Percentiles rank a stretch among this genome's conserved stretches.
Evolutionary conservation across 2,329 filamentous ascomycete species (phyloP).

Genomic region (Ceratocystis destructans): DNA sequence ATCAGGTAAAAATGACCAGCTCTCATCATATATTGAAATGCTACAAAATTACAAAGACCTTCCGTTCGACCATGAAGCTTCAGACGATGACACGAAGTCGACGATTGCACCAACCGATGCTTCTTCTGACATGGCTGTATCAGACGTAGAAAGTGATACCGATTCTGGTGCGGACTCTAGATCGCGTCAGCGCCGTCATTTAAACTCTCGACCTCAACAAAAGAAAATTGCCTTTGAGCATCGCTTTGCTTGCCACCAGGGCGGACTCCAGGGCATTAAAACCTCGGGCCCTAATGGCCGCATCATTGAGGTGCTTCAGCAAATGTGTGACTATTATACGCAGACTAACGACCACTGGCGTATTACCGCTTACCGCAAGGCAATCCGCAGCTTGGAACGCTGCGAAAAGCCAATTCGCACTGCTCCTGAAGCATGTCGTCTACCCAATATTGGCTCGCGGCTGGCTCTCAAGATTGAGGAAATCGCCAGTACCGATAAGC

Average conservation of each 20-base stretch:
- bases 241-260: constrained; percentile 41
- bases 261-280: constrained; percentile 33
- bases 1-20: constrained; percentile 34
- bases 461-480: constrained; percentile 81
- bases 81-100: constrained; percentile 26
- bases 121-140: background rate
- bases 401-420: constrained; percentile 52
- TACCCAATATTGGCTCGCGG: constrained; percentile 57
- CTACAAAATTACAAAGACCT: constrained; percentile 47
- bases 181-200: constrained; percentile 14
- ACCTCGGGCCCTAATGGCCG: constrained; percentile 53
- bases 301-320: constrained; percentile 63
- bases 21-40: constrained; percentile 51
- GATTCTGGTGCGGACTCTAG: background rate
- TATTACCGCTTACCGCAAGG: constrained; percentile 59
- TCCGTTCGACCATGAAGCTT: constrained; percentile 39
- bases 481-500: constrained; percentile 59
- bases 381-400: constrained; percentile 56
- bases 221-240: constrained; percentile 32
- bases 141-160: background rate
- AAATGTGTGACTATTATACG: constrained; percentile 68
- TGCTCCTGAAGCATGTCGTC: constrained; percentile 50
- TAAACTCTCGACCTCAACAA: constrained; percentile 19
- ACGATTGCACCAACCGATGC: background rate
- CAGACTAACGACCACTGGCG: constrained; percentile 67